Evolutionary conservation across 2,329 filamentous ascomycete genomes (phyloP).

Genomic region (Rhynchosporium graminicola): DNA sequence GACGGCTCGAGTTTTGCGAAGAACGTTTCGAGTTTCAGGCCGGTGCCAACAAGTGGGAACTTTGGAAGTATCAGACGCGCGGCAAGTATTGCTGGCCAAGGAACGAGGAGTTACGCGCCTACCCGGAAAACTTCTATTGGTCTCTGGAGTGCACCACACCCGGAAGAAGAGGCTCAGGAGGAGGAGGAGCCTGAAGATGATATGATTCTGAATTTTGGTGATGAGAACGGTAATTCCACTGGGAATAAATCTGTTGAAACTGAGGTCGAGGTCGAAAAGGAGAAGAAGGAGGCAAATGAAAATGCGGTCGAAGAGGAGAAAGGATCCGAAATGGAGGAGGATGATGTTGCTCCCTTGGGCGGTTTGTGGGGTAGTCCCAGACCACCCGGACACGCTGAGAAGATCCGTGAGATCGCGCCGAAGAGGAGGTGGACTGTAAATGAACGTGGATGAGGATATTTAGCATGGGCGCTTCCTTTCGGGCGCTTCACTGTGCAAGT

Average conservation of each 20-base stretch:
- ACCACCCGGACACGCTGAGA: conserved; percentile 49
- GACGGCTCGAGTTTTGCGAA: conserved; percentile 41
- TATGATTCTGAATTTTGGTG: conserved; percentile 55
- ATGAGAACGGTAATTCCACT: conserved; percentile 29
- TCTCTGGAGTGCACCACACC: conserved; percentile 49
- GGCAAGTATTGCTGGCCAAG: conserved; percentile 33
- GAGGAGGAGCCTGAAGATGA: conserved; percentile 47
- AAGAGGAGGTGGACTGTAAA: conserved; percentile 60
- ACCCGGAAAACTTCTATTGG: conserved; percentile 45
- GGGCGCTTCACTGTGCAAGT: background rate
- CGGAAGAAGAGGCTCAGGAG: conserved; percentile 40
- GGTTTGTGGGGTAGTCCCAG: conserved; percentile 48
- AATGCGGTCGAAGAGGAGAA: background rate
- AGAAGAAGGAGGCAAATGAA: background rate
- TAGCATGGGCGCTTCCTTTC: background rate
- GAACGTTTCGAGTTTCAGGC: conserved; percentile 8
- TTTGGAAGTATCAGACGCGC: conserved; percentile 41
- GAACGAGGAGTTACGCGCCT: conserved; percentile 32
- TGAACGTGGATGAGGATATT: conserved; percentile 39
- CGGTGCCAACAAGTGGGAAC: conserved; percentile 27
- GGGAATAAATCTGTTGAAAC: conserved; percentile 14
- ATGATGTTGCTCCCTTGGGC: conserved; percentile 44
- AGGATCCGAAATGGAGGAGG: conserved; percentile 28
- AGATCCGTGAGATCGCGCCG: conserved; percentile 48
- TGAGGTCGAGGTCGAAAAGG: background rate